phyloP scores from a whole-genome alignment of 2,329 filamentous ascomycete species.

The Penicillium rolfsii region DNA sequence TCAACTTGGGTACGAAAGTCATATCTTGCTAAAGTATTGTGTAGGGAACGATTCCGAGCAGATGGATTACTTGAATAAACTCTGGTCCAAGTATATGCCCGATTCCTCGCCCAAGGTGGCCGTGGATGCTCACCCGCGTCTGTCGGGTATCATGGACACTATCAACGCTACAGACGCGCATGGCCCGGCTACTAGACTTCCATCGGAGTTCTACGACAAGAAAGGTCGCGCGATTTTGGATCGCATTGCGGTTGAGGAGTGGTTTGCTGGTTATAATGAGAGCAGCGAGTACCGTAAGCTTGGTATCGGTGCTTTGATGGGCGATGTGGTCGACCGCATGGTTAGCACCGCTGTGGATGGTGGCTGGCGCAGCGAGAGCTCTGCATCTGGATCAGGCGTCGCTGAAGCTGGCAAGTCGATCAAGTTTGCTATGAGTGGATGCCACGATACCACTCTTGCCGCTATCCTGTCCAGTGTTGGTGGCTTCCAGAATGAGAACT shows the following conservation, averaged over 20 bases:
- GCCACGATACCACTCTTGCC: constrained; percentile 92
- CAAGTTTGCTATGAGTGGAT: constrained; percentile 79
- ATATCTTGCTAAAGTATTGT: constrained; percentile 7
- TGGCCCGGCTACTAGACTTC: constrained; percentile 75
- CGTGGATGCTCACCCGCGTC: constrained; percentile 79
- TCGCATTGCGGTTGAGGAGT: constrained; percentile 81
- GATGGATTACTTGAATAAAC: constrained; percentile 78
- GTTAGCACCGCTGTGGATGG: constrained; percentile 64
- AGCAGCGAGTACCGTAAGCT: constrained; percentile 83
- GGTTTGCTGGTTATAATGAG: constrained; percentile 86
- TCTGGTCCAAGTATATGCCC: constrained; percentile 86
- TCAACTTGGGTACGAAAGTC: neutral
- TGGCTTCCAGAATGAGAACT: constrained; percentile 70
- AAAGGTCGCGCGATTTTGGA: constrained; percentile 71
- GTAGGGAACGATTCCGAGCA: constrained; percentile 71
- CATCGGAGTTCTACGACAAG: constrained; percentile 82
- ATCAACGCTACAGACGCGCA: constrained; percentile 88
- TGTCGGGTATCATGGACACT: constrained; percentile 92
- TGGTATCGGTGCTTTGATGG: constrained; percentile 82
- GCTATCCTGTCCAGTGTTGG: constrained; percentile 77
- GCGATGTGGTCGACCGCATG: constrained; percentile 80
- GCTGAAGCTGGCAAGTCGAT: constrained; percentile 51
- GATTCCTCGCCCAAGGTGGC: constrained; percentile 67
- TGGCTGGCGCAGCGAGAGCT: constrained; percentile 55
- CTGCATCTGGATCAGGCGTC: constrained; percentile 54